Percentiles rank a stretch among this genome's conserved stretches.
Evolutionary conservation across 2,329 filamentous ascomycete species (phyloP).

Genomic region (Elsinoe australis): DNA sequence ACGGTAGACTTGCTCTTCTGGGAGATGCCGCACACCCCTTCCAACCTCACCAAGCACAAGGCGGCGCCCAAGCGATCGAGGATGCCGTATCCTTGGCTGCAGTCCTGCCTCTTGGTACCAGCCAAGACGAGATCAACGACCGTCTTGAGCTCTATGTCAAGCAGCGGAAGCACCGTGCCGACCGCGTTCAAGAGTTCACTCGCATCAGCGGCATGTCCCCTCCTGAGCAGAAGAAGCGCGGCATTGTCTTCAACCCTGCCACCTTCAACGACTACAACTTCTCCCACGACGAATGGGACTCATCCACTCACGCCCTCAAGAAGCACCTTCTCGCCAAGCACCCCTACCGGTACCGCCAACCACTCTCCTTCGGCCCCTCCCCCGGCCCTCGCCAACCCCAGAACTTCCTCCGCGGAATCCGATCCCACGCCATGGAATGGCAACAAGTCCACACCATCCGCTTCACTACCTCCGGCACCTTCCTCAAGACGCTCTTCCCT

Average conservation of each 20-base stretch:
- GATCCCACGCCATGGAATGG: constrained; percentile 19
- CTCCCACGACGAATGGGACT: constrained; percentile 48
- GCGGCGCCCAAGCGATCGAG: constrained; percentile 58
- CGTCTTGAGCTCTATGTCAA: constrained; percentile 52
- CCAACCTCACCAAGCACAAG: constrained; percentile 56
- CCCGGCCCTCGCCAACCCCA: constrained; percentile 33
- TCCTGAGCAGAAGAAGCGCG: constrained; percentile 25
- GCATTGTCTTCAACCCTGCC: constrained; percentile 16
- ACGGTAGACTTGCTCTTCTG: constrained; percentile 49
- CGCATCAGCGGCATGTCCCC: constrained; percentile 46
- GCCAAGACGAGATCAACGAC: constrained; percentile 42
- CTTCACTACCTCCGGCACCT: constrained; percentile 36
- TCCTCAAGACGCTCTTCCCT: constrained; percentile 37
- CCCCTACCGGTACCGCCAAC: constrained; percentile 36
- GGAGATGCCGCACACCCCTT: constrained; percentile 65
- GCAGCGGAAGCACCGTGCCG: constrained; percentile 51
- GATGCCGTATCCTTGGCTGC: constrained; percentile 54
- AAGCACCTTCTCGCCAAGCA: constrained; percentile 44
- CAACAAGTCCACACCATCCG: constrained; percentile 34
- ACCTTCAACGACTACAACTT: constrained; percentile 28
- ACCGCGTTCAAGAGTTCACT: constrained; percentile 51
- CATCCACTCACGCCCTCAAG: constrained; percentile 45
- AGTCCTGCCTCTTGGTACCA: constrained; percentile 45
- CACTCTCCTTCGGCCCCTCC: constrained; percentile 34
- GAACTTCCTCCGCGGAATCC: constrained; percentile 16